Evolutionary conservation across 352 stramenopile species (phyloP).

Genomic region (Phytophthora cactorum): DNA sequence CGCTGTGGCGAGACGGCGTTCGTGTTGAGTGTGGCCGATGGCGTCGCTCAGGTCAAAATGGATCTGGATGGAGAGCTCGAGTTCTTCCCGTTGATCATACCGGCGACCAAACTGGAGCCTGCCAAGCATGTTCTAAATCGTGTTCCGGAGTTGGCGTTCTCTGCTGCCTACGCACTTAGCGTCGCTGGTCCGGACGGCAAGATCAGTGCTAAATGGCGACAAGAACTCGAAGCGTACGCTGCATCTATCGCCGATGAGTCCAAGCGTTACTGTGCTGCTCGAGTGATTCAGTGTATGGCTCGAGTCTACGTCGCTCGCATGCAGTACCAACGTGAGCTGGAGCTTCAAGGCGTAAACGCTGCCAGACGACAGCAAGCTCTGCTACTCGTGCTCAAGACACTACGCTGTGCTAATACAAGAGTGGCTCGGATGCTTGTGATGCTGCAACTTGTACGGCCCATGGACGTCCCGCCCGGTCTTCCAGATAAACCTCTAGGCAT

Average conservation of each 20-base stretch:
- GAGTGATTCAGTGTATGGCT: constrained; percentile 75
- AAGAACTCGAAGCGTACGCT: constrained; percentile 66
- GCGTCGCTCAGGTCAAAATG: constrained; percentile 81
- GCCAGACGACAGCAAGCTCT: constrained; percentile 65
- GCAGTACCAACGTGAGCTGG: constrained; percentile 66
- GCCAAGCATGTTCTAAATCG: constrained; percentile 62
- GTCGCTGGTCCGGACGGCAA: constrained; percentile 35
- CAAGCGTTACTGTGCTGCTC: constrained; percentile 68
- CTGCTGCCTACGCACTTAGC: constrained; percentile 46
- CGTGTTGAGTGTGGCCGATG: constrained; percentile 65
- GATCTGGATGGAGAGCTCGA: constrained; percentile 81
- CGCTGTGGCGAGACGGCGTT: constrained; percentile 81
- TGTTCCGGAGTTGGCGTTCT: constrained; percentile 70
- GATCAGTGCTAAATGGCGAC: constrained; percentile 59
- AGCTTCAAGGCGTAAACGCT: constrained; percentile 70
- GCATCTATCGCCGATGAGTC: constrained; percentile 67
- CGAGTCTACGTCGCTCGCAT: constrained; percentile 74
- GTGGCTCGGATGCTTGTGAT: constrained; percentile 75
- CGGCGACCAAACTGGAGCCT: constrained; percentile 61
- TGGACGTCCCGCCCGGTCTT: constrained; percentile 57
- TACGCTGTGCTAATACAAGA: constrained; percentile 69
- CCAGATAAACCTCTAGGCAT: constrained; percentile 66
- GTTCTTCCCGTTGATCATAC: constrained; percentile 74
- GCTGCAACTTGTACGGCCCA: constrained; percentile 64
- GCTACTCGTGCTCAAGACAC: constrained; percentile 51